phyloP scores from a whole-genome alignment of 345 rosid species.

The Salix suchowensis region DNA sequence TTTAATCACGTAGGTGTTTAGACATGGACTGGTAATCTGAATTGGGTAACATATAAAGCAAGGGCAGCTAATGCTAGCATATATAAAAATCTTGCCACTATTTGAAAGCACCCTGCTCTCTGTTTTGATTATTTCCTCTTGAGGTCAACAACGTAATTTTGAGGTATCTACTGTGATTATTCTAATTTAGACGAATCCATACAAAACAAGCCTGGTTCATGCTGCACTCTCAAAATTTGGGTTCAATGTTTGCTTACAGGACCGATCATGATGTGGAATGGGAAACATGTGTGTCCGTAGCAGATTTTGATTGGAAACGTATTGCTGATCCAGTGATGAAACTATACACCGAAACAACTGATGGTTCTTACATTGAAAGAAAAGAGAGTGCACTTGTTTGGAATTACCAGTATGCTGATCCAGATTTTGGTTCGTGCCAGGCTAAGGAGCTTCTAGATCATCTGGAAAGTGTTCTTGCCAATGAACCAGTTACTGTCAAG shows the following conservation, averaged over 20 bases:
- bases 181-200: not conserved
- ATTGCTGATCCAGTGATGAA: slow-evolving; percentile 96
- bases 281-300: slow-evolving; percentile 63
- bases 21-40: not conserved
- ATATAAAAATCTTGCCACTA: not conserved
- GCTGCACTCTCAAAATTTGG: not conserved
- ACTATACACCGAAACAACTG: slow-evolving; percentile 87
- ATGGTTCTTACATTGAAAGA: slow-evolving; percentile 84
- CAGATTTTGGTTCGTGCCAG: slow-evolving; percentile 96
- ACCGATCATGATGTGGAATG: slow-evolving; percentile 57
- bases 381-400: slow-evolving; percentile 88
- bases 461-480: slow-evolving; percentile 84
- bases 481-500: slow-evolving; percentile 88
- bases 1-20: not conserved
- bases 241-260: slow-evolving; percentile 34
- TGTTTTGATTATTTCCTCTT: not conserved
- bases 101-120: not conserved
- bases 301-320: slow-evolving; percentile 84
- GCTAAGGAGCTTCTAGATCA: slow-evolving; percentile 96
- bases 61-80: not conserved
- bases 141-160: not conserved
- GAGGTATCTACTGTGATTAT: not conserved
- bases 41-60: not conserved
- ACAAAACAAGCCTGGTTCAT: not conserved
- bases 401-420: slow-evolving; percentile 83